Conservation (phyloP, 2,329 filamentous ascomycete genomes). For the Cordyceps javanica region DNA sequence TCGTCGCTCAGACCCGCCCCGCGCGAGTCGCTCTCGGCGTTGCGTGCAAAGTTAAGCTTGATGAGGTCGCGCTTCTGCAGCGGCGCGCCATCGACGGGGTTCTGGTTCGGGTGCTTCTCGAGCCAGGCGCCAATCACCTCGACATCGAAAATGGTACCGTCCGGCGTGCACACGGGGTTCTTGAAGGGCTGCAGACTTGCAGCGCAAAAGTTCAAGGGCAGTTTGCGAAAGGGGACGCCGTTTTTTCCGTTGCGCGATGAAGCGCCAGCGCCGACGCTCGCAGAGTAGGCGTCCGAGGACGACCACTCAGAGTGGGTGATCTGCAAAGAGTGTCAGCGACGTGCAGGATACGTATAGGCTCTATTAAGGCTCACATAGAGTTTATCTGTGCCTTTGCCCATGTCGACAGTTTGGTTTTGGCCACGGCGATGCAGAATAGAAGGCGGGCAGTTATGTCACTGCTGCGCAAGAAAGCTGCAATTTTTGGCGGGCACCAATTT, state of each 20-base stretch:
- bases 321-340: constrained; percentile 18
- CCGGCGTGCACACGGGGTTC: constrained; percentile 83
- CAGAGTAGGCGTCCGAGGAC: constrained; percentile 80
- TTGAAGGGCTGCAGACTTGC: constrained; percentile 92
- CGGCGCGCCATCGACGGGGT: constrained; percentile 77
- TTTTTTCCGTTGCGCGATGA: constrained; percentile 42
- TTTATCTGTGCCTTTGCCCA: constrained; percentile 41
- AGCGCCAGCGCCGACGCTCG: constrained; percentile 66
- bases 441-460: not conserved
- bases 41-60: constrained; percentile 85
- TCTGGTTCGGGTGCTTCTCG: constrained; percentile 78
- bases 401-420: constrained; percentile 17
- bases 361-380: constrained; percentile 30
- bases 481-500: not conserved
- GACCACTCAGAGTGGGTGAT: constrained; percentile 99
- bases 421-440: not conserved
- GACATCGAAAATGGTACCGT: constrained; percentile 89
- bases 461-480: not conserved
- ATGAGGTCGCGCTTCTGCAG: constrained; percentile 79
- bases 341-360: constrained; percentile 2
- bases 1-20: constrained; percentile 44
- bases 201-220: constrained; percentile 98
- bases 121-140: constrained; percentile 94
- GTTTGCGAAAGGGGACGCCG: constrained; percentile 66
- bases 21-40: constrained; percentile 60